A percentile compares a stretch with the other conserved stretches of the same genome.
Conservation (phyloP, 1,284 basidiomycete genomes). For the Puccinia horiana region DNA sequence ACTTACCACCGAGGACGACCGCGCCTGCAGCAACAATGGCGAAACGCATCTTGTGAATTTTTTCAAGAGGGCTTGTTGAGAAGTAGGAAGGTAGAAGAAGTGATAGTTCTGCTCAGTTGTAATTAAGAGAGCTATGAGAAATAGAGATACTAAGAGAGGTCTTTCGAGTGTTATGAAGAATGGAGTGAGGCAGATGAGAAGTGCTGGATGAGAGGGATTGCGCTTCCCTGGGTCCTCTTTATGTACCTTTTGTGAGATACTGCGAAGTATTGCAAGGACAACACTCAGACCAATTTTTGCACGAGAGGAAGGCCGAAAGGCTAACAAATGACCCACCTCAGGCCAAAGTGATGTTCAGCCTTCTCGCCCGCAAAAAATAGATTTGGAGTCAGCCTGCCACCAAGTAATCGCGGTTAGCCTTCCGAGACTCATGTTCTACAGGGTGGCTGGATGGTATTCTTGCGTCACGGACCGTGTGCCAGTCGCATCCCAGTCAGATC, state of each 20-base stretch:
- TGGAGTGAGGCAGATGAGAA: neutral
- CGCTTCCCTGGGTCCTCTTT: neutral
- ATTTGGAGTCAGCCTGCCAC: neutral
- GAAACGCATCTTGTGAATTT: constrained; percentile 22
- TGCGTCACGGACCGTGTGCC: neutral
- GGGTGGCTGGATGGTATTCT: neutral
- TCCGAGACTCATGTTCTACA: neutral
- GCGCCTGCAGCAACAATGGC: constrained; percentile 24
- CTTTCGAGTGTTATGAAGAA: neutral
- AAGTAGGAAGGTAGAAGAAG: neutral
- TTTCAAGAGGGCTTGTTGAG: neutral
- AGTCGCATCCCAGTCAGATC: neutral
- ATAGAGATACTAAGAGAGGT: neutral
- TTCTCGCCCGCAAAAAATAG: neutral
- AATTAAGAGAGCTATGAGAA: neutral
- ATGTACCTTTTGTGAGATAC: neutral
- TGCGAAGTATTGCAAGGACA: neutral
- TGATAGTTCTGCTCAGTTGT: neutral
- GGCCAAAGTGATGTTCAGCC: neutral
- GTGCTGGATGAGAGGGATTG: neutral
- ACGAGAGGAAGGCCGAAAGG: neutral
- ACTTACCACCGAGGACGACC: constrained; percentile 15
- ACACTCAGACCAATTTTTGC: neutral
- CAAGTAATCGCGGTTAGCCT: neutral
- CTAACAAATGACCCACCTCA: neutral